Percentiles rank a stretch among this genome's conserved stretches.
Evolutionary conservation across 1,284 basidiomycete genomes (phyloP).

Genomic region (Cutaneotrichosporon sp.): DNA sequence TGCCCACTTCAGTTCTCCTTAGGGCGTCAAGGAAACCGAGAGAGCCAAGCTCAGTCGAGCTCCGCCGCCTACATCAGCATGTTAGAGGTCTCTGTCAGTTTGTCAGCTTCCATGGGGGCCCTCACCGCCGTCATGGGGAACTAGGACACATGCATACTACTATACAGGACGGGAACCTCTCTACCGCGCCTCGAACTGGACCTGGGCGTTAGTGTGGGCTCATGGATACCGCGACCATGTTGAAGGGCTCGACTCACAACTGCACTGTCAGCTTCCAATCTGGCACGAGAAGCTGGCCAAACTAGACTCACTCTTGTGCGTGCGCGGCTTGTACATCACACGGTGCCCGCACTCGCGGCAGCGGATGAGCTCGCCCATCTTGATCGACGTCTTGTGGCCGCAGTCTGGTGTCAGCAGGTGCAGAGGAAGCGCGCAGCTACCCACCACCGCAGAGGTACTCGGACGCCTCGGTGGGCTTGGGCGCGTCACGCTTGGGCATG

Average conservation of each 20-base stretch:
- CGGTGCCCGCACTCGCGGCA: slow-evolving; percentile 97
- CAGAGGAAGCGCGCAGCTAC: slow-evolving; percentile 35
- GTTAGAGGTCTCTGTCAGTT: no score
- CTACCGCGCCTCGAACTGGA: slow-evolving; percentile 25
- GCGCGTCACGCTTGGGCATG: slow-evolving; percentile 36
- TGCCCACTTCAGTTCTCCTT: no score
- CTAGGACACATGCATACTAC: slow-evolving; percentile 15
- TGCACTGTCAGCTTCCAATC: slow-evolving; percentile 10
- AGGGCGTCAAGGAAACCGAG: no score
- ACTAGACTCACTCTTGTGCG: slow-evolving; percentile 77
- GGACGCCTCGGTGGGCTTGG: slow-evolving; percentile 60
- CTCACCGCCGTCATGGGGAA: neutral
- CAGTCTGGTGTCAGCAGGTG: slow-evolving; percentile 65
- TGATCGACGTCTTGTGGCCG: slow-evolving; percentile 89
- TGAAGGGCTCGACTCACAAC: slow-evolving; percentile 8
- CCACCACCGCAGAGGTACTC: slow-evolving; percentile 91
- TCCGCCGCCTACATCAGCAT: no score
- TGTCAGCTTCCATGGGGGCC: neutral
- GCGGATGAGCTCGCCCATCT: slow-evolving; percentile 89
- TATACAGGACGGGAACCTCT: slow-evolving; percentile 9
- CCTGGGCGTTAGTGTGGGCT: slow-evolving; percentile 12
- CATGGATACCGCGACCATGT: no score
- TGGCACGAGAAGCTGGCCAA: neutral
- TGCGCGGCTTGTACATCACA: slow-evolving; percentile 99
- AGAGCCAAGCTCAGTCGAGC: no score